These are phyloP conservation scores for Aspergillus fischeri DNA, from an alignment of 2,329 filamentous ascomycete genomes.

Conservation along the genomic window DNA sequence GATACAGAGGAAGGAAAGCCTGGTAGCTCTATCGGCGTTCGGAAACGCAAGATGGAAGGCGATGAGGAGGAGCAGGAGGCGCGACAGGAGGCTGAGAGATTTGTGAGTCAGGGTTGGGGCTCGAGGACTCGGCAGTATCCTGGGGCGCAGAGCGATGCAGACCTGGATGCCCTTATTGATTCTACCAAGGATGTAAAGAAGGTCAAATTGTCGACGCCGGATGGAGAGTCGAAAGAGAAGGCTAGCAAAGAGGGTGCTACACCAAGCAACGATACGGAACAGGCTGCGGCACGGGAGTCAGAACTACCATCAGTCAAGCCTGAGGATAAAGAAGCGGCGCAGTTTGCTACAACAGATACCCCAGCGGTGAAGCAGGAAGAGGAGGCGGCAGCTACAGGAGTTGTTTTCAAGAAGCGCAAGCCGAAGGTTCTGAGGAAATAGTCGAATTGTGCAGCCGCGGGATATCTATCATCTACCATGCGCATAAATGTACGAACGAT, in stretches of 20 bases:
- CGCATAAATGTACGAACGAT: not conserved
- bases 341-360: slow-evolving; percentile 3
- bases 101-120: slow-evolving; percentile 42
- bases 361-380: slow-evolving; percentile 10
- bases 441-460: not conserved
- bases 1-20: slow-evolving; percentile 41
- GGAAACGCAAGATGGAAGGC: slow-evolving; percentile 43
- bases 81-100: slow-evolving; percentile 26
- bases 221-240: slow-evolving; percentile 5
- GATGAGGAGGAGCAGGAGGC: slow-evolving; percentile 42
- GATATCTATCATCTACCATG: not conserved
- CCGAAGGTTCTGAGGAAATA: slow-evolving; percentile 41
- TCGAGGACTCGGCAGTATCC: slow-evolving; percentile 40
- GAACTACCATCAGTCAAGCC: slow-evolving; percentile 17
- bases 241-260: slow-evolving; percentile 16
- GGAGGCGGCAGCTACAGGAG: slow-evolving; percentile 25
- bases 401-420: slow-evolving; percentile 49
- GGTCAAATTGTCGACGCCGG: slow-evolving; percentile 17
- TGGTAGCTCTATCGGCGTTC: slow-evolving; percentile 41
- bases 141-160: slow-evolving; percentile 33
- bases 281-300: slow-evolving; percentile 7
- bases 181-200: slow-evolving; percentile 38
- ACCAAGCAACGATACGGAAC: slow-evolving; percentile 3
- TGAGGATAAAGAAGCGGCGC: slow-evolving; percentile 21
- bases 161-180: slow-evolving; percentile 42